Conservation (phyloP, 73 alveolate genomes). For the Tetrahymena elliotti region DNA sequence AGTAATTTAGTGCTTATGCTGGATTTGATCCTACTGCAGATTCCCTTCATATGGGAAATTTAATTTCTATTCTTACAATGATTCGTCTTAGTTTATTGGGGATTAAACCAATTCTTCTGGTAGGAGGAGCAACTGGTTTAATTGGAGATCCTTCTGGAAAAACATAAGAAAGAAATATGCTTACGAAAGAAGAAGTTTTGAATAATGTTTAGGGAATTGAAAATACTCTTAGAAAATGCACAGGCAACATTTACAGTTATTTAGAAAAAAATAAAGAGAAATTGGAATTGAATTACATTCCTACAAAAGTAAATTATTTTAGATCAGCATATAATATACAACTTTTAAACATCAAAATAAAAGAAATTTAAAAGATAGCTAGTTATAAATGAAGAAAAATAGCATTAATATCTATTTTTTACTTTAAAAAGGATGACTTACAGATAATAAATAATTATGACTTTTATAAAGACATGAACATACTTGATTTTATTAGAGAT, state of each 20-base stretch:
- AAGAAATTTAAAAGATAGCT: neutral
- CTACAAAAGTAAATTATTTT: neutral
- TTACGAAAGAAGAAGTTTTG: neutral
- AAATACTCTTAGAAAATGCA: neutral
- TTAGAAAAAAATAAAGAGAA: neutral
- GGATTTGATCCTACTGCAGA: conserved; percentile 54
- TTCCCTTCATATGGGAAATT: conserved; percentile 45
- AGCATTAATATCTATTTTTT: neutral
- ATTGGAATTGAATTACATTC: neutral
- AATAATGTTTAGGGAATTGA: conserved; percentile 5
- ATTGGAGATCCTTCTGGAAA: conserved; percentile 48
- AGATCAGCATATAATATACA: neutral
- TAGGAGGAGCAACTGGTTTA: conserved; percentile 50
- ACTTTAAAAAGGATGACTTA: neutral
- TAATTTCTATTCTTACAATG: conserved; percentile 30
- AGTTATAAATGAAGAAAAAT: neutral
- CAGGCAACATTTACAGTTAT: neutral
- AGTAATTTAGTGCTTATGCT: conserved; percentile 13
- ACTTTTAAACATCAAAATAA: neutral
- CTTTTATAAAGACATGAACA: conserved; percentile 11
- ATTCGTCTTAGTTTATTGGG: neutral
- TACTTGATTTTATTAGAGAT: conserved; percentile 20
- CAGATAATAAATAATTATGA: neutral
- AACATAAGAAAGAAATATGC: conserved; percentile 13
- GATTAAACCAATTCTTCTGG: conserved; percentile 37